phyloP scores from a whole-genome alignment of 139 green algal genomes.

The Chlamydomonas schloesseri region DNA sequence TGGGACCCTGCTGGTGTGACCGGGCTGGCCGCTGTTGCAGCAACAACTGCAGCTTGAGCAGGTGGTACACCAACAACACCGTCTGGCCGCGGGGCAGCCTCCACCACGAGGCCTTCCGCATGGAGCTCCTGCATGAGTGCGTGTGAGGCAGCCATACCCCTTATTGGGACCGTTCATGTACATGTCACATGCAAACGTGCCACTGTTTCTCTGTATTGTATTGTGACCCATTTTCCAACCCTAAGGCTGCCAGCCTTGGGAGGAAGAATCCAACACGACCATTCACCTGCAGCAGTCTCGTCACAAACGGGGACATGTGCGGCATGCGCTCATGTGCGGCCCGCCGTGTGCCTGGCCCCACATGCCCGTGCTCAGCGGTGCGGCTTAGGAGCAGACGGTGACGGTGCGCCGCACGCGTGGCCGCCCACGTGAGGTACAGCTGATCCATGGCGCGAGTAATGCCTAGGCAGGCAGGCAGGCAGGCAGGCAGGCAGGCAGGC shows the following conservation, averaged over 20 bases:
- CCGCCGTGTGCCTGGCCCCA: neutral
- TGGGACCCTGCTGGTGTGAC: neutral
- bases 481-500: no score
- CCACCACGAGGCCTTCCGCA: conserved; percentile 10
- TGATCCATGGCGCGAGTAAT: conserved; percentile 38
- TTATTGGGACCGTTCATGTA: neutral
- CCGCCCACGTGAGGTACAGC: conserved; percentile 38
- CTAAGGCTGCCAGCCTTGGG: no score
- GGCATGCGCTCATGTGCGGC: neutral
- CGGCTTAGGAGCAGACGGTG: neutral
- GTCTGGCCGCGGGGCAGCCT: neutral
- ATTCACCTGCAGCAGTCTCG: neutral
- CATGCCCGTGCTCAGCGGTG: neutral
- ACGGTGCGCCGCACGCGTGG: neutral
- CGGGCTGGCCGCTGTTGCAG: neutral
- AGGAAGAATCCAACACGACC: neutral
- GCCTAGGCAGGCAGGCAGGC: neutral
- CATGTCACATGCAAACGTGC: neutral
- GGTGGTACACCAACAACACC: neutral
- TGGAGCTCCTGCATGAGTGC: neutral
- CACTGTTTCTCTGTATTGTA: neutral
- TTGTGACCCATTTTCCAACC: no score
- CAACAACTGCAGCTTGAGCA: neutral
- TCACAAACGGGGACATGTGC: conserved; percentile 30
- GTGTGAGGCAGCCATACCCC: no score